phyloP scores from a whole-genome alignment of 257 asterid genomes.

The Knoxia roxburghii region DNA sequence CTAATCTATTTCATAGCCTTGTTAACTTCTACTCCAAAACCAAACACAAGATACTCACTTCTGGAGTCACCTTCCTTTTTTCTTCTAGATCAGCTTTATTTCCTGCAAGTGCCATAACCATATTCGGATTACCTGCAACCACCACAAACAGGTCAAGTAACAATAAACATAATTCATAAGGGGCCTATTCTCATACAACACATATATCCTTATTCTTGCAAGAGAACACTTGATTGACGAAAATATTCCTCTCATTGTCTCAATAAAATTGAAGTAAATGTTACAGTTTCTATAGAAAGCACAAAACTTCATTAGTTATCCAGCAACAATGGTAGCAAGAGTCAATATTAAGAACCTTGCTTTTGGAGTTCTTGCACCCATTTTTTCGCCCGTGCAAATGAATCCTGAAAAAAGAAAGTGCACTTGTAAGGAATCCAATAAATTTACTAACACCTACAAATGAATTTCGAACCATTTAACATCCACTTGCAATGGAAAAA shows the following conservation, averaged over 20 bases:
- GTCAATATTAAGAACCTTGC: constrained; percentile 54
- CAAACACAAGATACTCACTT: constrained; percentile 42
- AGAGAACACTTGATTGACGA: background rate
- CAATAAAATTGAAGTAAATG: background rate
- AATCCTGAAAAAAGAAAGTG: constrained; percentile 44
- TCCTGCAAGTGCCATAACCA: constrained; percentile 94
- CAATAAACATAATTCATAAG: background rate
- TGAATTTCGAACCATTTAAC: too few species aligned
- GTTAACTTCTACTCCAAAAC: background rate
- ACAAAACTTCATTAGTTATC: background rate
- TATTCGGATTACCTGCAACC: constrained; percentile 71
- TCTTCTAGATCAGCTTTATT: constrained; percentile 90
- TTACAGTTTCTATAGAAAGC: background rate
- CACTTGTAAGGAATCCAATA: background rate
- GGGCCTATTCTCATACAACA: background rate
- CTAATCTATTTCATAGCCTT: background rate
- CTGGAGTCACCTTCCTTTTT: constrained; percentile 68
- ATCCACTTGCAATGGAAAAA: background rate
- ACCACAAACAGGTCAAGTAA: constrained; percentile 10
- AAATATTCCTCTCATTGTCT: background rate
- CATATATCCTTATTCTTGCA: background rate
- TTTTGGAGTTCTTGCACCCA: constrained; percentile 98
- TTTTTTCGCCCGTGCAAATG: constrained; percentile 82
- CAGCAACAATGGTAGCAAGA: background rate
- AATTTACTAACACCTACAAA: constrained; percentile 3